Conservation (phyloP, 352 stramenopile species). For the Pythium guiyangense region DNA sequence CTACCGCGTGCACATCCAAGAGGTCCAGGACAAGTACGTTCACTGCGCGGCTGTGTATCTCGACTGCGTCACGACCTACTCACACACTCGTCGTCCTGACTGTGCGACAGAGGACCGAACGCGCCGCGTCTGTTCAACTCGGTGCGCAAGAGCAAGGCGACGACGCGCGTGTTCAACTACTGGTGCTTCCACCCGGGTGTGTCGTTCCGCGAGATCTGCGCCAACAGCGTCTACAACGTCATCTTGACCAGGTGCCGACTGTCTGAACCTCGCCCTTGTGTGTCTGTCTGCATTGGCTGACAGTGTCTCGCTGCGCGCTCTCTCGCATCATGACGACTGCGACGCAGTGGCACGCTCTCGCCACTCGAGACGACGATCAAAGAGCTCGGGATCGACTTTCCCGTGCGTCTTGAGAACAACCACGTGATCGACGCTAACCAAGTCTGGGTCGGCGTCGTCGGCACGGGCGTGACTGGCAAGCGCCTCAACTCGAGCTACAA, state of each 20-base stretch:
- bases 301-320: no score
- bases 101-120: slow-evolving; percentile 24
- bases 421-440: slow-evolving; percentile 94
- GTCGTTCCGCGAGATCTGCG: slow-evolving; percentile 93
- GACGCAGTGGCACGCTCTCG: slow-evolving; percentile 93
- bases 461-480: slow-evolving; percentile 92
- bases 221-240: slow-evolving; percentile 89
- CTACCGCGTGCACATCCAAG: slow-evolving; percentile 89
- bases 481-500: slow-evolving; percentile 94
- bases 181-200: slow-evolving; percentile 98
- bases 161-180: slow-evolving; percentile 92
- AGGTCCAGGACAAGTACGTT: slow-evolving; percentile 69
- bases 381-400: slow-evolving; percentile 96
- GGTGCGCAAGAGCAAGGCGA: slow-evolving; percentile 44
- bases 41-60: not conserved
- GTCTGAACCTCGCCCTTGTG: no score
- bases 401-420: slow-evolving; percentile 95
- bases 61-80: not conserved
- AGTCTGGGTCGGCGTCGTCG: slow-evolving; percentile 89
- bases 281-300: no score
- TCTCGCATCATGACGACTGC: no score
- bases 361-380: slow-evolving; percentile 95
- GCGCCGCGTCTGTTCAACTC: slow-evolving; percentile 43
- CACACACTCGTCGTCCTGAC: slow-evolving; percentile 24
- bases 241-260: slow-evolving; percentile 71